Evolutionary conservation across 2,329 filamentous ascomycete species (phyloP), one percentile per base, ranked within the genome.

Genomic region (Pseudogymnoascus sp.): DNA sequence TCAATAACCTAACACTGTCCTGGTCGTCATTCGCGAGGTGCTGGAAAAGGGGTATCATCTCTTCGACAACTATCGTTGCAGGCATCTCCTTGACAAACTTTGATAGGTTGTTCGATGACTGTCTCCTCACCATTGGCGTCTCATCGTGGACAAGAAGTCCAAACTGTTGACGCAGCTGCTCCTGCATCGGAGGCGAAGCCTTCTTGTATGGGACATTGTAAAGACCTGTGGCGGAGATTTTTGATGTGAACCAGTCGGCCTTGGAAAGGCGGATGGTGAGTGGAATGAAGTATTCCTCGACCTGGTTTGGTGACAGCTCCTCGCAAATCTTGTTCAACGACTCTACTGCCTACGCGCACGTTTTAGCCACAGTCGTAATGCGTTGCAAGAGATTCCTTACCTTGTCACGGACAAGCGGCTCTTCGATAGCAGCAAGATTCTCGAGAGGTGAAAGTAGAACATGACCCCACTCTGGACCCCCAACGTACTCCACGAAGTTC

Each of bases 221-320:
- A 66, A 99, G 88, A 66, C 94, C 94, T 67, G 93, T 96, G 65
- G 93, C 94, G 33, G 94, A 99, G 67, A 99, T 94, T 80, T 97
- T 99, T 67, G 94, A 97, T 63, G 94, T 99, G 77, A 99, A 99
- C 94, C 94, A 99, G 79, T 99, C 94, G 77, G 94, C 94, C 83
- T 97, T 99, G 67, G 94, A 95, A 65, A 99, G 89, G 73, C 94
- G 91, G 72, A 96, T 85, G 64, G 92, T 92, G 72, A 99, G 87
- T 65, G 94, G 94, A 69, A 99, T 93, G 79, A 97, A 97, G 78
- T 92, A 90, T 72, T 97, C 90, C 81, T 99, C 94, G 73, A 97
- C 88, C 80, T 99, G 94, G 76, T 91, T 84, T 70, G 91, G 80
- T 59, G 92, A 96, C 62, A 99, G 84, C 74, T 96, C 87, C 73